Evolutionary conservation across 148 eudicot genomes (phyloP).

Genomic region (Amaranthus hypochondriacus): DNA sequence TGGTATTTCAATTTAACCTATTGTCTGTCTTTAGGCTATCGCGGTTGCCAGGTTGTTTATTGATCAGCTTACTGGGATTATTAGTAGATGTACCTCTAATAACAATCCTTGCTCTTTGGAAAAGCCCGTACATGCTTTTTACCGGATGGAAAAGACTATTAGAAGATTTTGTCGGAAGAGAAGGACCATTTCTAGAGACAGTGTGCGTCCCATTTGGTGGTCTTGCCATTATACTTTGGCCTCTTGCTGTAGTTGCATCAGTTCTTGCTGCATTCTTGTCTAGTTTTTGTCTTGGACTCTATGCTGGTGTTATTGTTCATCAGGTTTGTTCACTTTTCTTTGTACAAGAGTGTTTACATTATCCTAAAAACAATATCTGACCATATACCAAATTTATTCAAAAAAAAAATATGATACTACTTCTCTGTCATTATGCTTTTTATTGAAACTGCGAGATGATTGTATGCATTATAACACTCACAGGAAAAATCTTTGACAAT

Average conservation of each 20-base stretch:
- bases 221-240: constrained; percentile 80
- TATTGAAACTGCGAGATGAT: neutral
- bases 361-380: neutral
- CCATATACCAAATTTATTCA: neutral
- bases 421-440: neutral
- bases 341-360: neutral
- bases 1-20: neutral
- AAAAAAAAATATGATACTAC: neutral
- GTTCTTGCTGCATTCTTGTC: constrained; percentile 59
- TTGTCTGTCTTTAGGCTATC: constrained; percentile 34
- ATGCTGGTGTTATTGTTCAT: constrained; percentile 65
- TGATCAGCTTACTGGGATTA: constrained; percentile 48
- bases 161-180: constrained; percentile 78
- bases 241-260: constrained; percentile 68
- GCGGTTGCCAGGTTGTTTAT: constrained; percentile 56
- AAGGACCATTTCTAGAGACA: constrained; percentile 90
- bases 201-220: constrained; percentile 95
- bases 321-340: constrained; percentile 39
- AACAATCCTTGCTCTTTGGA: constrained; percentile 70
- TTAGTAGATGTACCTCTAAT: constrained; percentile 60
- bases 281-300: constrained; percentile 69
- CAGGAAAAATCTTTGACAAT: constrained; percentile 70
- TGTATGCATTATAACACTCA: neutral
- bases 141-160: constrained; percentile 91
- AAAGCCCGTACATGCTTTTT: constrained; percentile 81